Percentiles rank a stretch among this genome's conserved stretches.
Conservation (phyloP, 345 rosid species). For the Luvunga scandens region DNA sequence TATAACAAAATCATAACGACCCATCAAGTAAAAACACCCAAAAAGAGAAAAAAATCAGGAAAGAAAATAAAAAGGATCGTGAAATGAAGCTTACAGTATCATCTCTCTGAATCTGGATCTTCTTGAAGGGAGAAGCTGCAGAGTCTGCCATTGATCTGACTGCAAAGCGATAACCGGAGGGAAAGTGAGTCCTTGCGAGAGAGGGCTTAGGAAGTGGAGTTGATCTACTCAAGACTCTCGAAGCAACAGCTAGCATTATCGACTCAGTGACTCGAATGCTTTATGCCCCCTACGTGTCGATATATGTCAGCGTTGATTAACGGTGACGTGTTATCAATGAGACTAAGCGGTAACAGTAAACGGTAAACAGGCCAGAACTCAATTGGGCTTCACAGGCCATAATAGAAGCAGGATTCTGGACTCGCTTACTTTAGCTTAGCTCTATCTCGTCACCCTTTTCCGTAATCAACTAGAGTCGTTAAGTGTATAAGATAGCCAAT, state of each 20-base stretch:
- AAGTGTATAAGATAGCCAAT: too few relatives aligned
- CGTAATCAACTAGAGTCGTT: too few relatives aligned
- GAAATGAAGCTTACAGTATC: constrained; percentile 53
- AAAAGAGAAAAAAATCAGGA: too few relatives aligned
- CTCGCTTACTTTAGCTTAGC: too few relatives aligned
- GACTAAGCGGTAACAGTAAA: too few relatives aligned
- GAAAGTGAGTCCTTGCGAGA: constrained; percentile 17
- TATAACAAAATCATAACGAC: not conserved
- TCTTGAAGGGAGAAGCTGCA: constrained; percentile 48
- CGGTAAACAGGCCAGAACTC: too few relatives aligned
- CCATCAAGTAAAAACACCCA: not conserved
- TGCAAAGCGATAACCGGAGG: constrained; percentile 28
- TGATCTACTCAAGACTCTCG: constrained; percentile 32
- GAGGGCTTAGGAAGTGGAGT: constrained; percentile 16
- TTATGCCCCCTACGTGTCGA: too few relatives aligned
- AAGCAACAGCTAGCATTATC: constrained; percentile 32
- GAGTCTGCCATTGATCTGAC: constrained; percentile 77
- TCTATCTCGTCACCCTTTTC: too few relatives aligned
- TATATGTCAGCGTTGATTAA: not conserved
- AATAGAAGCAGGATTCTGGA: too few relatives aligned
- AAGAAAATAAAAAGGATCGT: not conserved
- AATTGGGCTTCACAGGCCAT: too few relatives aligned
- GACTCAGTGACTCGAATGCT: too few relatives aligned
- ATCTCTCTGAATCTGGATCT: constrained; percentile 84
- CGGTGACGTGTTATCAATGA: too few relatives aligned